phyloP scores from a whole-genome alignment of 768 basidiomycete species.

The Ephemerocybe angulata region DNA sequence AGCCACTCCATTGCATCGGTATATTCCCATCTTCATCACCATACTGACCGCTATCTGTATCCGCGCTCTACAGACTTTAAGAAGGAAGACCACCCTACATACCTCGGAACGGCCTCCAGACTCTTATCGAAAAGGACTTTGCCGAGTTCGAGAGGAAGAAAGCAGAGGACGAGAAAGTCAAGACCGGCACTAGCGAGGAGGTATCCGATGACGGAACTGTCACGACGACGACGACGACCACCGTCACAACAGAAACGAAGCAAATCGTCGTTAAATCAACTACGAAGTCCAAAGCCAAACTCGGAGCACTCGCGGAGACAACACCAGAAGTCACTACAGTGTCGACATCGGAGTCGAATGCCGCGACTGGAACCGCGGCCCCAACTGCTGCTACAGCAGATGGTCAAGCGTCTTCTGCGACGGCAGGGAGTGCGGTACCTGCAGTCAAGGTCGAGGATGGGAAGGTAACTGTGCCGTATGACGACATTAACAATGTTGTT shows the following conservation, averaged over 20 bases:
- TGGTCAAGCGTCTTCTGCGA: too few relatives aligned
- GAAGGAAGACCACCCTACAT: conserved; percentile 16
- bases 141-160: conserved; percentile 32
- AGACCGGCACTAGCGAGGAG: conserved; percentile 13
- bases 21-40: too few relatives aligned
- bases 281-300: too few relatives aligned
- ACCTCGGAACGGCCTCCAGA: conserved; percentile 33
- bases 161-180: conserved; percentile 19
- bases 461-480: conserved; percentile 22
- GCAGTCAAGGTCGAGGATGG: conserved; percentile 13
- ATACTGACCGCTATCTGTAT: neutral
- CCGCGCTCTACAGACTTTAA: conserved; percentile 20
- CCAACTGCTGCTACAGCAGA: too few relatives aligned
- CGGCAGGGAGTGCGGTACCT: too few relatives aligned
- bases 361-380: too few relatives aligned
- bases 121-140: conserved; percentile 34
- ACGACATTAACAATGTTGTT: conserved; percentile 38
- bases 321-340: too few relatives aligned
- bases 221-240: conserved; percentile 29
- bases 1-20: conserved; percentile 43
- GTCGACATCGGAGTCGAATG: too few relatives aligned
- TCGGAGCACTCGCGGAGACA: too few relatives aligned
- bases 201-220: conserved; percentile 20
- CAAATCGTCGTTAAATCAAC: conserved; percentile 19
- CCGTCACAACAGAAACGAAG: conserved; percentile 18